A percentile compares a stretch with the other conserved stretches of the same genome.
Conservation (phyloP, 192 early-diverging fungal species). For the Coemansia sp. region DNA sequence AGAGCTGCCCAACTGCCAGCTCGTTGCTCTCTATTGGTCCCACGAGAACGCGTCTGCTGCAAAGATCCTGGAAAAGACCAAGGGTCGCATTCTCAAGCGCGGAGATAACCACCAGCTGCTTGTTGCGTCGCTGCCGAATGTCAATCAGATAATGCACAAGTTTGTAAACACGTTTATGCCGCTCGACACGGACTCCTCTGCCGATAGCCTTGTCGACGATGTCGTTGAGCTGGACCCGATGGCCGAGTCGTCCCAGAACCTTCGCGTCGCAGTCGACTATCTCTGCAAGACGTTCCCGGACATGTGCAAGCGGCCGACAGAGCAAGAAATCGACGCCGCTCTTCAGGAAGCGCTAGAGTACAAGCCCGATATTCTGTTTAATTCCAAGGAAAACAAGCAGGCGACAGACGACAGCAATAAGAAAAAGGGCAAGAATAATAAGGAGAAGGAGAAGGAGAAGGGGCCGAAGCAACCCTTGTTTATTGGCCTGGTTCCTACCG, state of each 20-base stretch:
- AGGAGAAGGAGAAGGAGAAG: slow-evolving; percentile 14
- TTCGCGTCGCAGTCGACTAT: slow-evolving; percentile 52
- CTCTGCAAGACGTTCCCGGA: slow-evolving; percentile 45
- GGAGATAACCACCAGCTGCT: slow-evolving; percentile 82
- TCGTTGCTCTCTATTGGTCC: slow-evolving; percentile 75
- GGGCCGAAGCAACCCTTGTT: slow-evolving; percentile 13
- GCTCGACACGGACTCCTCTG: slow-evolving; percentile 52
- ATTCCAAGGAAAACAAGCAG: not conserved
- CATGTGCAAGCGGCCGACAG: slow-evolving; percentile 34
- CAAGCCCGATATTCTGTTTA: slow-evolving; percentile 40
- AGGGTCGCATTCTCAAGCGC: slow-evolving; percentile 57
- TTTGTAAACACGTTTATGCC: slow-evolving; percentile 58
- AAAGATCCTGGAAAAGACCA: slow-evolving; percentile 55
- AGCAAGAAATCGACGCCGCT: slow-evolving; percentile 56
- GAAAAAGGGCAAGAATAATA: not conserved
- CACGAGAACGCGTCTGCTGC: slow-evolving; percentile 52
- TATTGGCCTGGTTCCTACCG: slow-evolving; percentile 27
- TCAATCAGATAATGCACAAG: slow-evolving; percentile 55
- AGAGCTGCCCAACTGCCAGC: slow-evolving; percentile 58
- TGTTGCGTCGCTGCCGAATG: slow-evolving; percentile 64
- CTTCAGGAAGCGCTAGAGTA: slow-evolving; percentile 49
- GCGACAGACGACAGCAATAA: not conserved
- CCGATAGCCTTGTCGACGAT: slow-evolving; percentile 56
- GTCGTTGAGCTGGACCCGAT: slow-evolving; percentile 60
- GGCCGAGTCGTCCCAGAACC: slow-evolving; percentile 50